Conservation (phyloP, 208 protist species). For the Trypanosoma caninum region DNA sequence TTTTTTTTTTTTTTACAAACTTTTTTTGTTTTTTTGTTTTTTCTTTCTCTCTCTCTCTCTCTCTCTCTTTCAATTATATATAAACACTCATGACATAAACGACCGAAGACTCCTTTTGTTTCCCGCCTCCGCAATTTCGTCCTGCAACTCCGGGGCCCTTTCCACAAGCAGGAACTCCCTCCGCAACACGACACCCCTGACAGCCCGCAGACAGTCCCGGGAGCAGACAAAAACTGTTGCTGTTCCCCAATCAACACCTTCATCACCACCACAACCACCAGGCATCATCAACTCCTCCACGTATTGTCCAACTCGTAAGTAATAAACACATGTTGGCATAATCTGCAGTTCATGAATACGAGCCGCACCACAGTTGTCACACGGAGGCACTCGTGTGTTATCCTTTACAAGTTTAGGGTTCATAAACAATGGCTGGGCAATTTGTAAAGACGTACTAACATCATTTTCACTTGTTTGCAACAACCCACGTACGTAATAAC, state of each 20-base stretch:
- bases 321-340: constrained; percentile 78
- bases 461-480: background rate
- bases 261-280: constrained; percentile 25
- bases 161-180: constrained; percentile 63
- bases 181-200: constrained; percentile 42
- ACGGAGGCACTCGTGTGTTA: constrained; percentile 46
- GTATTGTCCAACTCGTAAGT: constrained; percentile 56
- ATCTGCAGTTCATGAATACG: constrained; percentile 78
- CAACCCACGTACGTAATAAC: constrained; percentile 62
- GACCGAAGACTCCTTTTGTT: constrained; percentile 14
- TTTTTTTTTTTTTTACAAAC: too few relatives aligned
- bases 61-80: background rate
- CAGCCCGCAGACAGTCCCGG: constrained; percentile 42
- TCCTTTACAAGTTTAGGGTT: constrained; percentile 51
- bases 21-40: too few relatives aligned
- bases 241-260: constrained; percentile 81
- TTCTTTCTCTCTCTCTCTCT: background rate
- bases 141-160: constrained; percentile 24
- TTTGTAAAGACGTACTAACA: background rate
- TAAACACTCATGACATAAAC: constrained; percentile 5
- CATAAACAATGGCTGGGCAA: constrained; percentile 67
- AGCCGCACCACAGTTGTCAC: constrained; percentile 52
- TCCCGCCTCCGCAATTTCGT: constrained; percentile 15
- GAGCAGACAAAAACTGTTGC: constrained; percentile 73
- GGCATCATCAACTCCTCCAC: too few relatives aligned